These are phyloP conservation scores for Bocquillonia castaneifolia DNA, from an alignment of 441 rosid species.

Conservation along the genomic window DNA sequence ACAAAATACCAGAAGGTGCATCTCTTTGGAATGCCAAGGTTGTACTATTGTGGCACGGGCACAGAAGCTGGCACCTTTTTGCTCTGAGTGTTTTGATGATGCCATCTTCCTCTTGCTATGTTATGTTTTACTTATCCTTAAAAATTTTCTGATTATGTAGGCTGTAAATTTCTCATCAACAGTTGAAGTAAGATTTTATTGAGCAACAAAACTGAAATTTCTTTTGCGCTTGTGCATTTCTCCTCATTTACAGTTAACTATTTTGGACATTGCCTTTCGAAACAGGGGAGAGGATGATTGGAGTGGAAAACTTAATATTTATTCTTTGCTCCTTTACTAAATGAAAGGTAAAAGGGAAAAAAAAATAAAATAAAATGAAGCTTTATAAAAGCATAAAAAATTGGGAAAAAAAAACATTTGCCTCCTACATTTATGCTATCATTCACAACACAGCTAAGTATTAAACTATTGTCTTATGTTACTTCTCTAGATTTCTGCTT, in stretches of 20 bases:
- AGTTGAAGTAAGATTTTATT: not conserved
- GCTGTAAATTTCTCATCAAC: not conserved
- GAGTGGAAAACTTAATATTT: no score
- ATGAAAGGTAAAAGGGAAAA: not conserved
- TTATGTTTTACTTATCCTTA: no score
- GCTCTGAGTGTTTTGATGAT: not conserved
- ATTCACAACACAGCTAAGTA: not conserved
- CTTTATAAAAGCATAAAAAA: not conserved
- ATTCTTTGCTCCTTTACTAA: not conserved
- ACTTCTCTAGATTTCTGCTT: constrained; percentile 27
- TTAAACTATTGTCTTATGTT: not conserved
- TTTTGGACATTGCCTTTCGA: no score
- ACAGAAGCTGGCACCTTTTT: not conserved
- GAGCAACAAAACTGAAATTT: not conserved
- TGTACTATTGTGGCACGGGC: not conserved
- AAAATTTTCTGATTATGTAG: not conserved
- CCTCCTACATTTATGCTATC: not conserved
- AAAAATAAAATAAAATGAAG: not conserved
- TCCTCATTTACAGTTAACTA: no score
- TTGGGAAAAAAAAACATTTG: not conserved
- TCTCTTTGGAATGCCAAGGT: not conserved
- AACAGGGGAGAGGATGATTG: not conserved
- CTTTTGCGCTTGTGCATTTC: no score
- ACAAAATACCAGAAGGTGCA: not conserved
- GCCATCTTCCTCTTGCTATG: not conserved